Evolutionary conservation across 208 protist genomes (phyloP).

Genomic region (Acanthamoeba castellanii): DNA sequence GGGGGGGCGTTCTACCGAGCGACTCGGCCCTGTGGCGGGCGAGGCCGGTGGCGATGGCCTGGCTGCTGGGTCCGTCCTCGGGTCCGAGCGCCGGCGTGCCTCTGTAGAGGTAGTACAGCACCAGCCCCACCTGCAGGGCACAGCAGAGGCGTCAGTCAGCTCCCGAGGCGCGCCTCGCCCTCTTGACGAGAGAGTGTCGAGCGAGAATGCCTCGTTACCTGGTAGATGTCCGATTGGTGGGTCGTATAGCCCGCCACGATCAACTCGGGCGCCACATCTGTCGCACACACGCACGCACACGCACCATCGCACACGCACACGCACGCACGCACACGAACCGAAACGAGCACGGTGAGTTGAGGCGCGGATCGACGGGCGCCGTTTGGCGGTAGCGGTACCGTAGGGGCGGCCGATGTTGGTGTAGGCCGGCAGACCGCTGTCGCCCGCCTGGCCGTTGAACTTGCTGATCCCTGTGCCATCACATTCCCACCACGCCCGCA

Average conservation of each 20-base stretch:
- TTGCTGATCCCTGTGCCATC: conserved; percentile 21
- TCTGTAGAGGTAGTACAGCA: conserved; percentile 17
- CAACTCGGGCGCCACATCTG: conserved; percentile 29
- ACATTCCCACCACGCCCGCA: too few species aligned
- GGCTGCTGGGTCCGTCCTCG: background rate
- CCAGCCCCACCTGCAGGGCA: background rate
- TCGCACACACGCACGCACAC: background rate
- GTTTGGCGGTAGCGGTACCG: too few species aligned
- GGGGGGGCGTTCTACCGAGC: background rate
- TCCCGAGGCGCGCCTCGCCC: too few species aligned
- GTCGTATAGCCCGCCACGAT: conserved; percentile 38
- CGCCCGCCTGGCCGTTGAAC: conserved; percentile 22
- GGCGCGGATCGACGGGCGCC: background rate
- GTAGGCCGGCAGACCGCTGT: conserved; percentile 12
- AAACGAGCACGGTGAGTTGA: background rate
- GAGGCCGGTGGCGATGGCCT: conserved; percentile 4
- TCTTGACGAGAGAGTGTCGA: too few species aligned
- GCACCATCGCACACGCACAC: too few species aligned
- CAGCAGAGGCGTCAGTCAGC: too few species aligned
- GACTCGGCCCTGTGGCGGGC: conserved; percentile 11
- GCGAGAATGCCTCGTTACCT: background rate
- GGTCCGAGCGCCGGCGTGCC: background rate
- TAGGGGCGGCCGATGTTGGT: conserved; percentile 26
- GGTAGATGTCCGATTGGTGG: conserved; percentile 33
- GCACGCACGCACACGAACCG: too few species aligned